Percentiles rank a stretch among this genome's conserved stretches.
Evolutionary conservation across 148 eudicot species (phyloP).

Genomic region (Rhododendron vialii): DNA sequence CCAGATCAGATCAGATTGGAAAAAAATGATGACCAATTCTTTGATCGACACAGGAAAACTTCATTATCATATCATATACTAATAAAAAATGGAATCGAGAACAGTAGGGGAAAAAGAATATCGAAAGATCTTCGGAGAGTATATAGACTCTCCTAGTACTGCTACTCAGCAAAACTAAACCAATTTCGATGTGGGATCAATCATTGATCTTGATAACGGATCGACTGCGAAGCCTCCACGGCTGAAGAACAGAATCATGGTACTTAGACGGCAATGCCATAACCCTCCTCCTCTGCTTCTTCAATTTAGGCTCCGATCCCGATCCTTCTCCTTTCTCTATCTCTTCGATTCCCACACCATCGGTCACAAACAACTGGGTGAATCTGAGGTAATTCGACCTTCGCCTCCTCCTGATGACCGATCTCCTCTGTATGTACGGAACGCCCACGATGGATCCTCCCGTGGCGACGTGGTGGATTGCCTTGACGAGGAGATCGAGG

Average conservation of each 20-base stretch:
- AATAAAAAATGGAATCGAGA: not conserved
- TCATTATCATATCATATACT: not conserved
- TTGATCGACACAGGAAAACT: not conserved
- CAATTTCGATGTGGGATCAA: not conserved
- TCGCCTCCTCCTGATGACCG: slow-evolving; percentile 43
- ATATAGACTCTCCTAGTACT: not conserved
- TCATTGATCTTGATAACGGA: slow-evolving; percentile 11
- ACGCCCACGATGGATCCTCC: slow-evolving; percentile 61
- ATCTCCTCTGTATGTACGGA: slow-evolving; percentile 62
- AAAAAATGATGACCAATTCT: not conserved
- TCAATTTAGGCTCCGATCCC: not conserved
- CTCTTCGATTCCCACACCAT: slow-evolving; percentile 2
- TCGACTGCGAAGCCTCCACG: slow-evolving; percentile 22
- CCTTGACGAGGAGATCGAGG: slow-evolving; percentile 70
- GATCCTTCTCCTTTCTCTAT: not conserved
- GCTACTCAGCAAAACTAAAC: not conserved
- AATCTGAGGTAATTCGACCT: slow-evolving; percentile 30
- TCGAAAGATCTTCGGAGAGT: not conserved
- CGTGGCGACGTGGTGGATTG: slow-evolving; percentile 48
- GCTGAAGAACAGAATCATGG: slow-evolving; percentile 24
- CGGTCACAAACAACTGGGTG: slow-evolving; percentile 12
- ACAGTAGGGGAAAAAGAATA: not conserved
- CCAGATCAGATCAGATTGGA: not conserved
- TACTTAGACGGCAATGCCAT: slow-evolving; percentile 25
- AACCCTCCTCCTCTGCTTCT: slow-evolving; percentile 20